Base-by-base conservation (phyloP, 768 basidiomycete genomes). In the Asterophora parasitica region DNA sequence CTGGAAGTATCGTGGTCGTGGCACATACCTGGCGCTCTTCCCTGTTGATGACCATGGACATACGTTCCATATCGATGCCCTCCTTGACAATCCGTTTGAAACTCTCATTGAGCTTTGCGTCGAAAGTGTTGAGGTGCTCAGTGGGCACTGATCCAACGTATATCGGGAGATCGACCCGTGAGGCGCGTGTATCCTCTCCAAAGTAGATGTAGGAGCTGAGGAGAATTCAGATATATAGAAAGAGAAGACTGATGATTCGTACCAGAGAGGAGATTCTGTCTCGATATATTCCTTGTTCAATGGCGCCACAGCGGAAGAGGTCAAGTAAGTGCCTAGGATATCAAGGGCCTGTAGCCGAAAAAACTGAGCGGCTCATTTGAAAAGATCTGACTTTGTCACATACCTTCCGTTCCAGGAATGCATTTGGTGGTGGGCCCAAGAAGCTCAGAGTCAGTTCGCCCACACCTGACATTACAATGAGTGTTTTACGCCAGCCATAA, bases 261-360 rank as follows among this genome's bases (percentile, higher is more conserved):
- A 90, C 91, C 92, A 96, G 42, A 89, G 75, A 0, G 96, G 96
- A 40, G 84, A 81, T 54, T 92, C 83, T 43, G 85, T 88, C 65
- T 99, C 96, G 34, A 98, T 76, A 52, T 87, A 96, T 65, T 93
- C 89, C 66, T 94, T 96, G 59, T 85, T 90, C 50, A 92, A 65
- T 38, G 88, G 88, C 11, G 89, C 85, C 15, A 81, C 83, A 2
- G 87, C 69, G 30, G 88, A 89, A 13, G 89, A 89, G 31, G 92
- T 93, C 20, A 99, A 72, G 61, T 99, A 99, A 20, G 78, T 79
- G n/a, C 82, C 78, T 16, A 99, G 70, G 41, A 96, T 71, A 49
- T 95, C 91, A 47, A 97, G 61, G 12, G 94, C 95, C 81, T 89
- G 50, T 40, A 16, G 36, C 49, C 28, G 42, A 33, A 17, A 51